A percentile compares a stretch with the other conserved stretches of the same genome.
phyloP scores from a whole-genome alignment of 331 rosid genomes.

The Pyracantha coccinea region DNA sequence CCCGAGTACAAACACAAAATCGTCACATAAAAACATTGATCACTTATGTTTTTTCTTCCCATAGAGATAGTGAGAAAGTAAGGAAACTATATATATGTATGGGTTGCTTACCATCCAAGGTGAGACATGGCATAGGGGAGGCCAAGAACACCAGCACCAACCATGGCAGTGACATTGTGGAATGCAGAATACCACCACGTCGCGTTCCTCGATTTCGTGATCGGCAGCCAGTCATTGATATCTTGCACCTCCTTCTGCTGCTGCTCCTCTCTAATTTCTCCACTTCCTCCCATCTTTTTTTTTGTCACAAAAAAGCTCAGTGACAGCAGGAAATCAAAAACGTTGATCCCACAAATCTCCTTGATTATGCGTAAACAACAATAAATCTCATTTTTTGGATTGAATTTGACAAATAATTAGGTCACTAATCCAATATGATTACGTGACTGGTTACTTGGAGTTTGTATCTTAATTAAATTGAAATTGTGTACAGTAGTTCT shows the following conservation, averaged over 20 bases:
- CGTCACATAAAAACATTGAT: background rate
- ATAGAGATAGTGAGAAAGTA: background rate
- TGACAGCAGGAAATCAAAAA: background rate
- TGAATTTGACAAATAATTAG: background rate
- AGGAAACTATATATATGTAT: background rate
- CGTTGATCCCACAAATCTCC: background rate
- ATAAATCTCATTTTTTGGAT: background rate
- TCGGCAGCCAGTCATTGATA: conserved; percentile 46
- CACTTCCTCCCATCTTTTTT: background rate
- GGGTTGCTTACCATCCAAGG: conserved; percentile 47
- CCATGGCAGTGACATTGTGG: conserved; percentile 68
- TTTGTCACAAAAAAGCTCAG: background rate
- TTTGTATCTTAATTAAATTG: background rate
- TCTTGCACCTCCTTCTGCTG: background rate
- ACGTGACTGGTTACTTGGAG: background rate
- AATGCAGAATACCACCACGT: conserved; percentile 59
- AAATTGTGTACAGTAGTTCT: background rate
- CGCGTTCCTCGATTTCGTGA: conserved; percentile 33
- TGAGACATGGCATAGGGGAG: conserved; percentile 63
- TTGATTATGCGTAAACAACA: too few relatives aligned
- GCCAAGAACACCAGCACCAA: conserved; percentile 72
- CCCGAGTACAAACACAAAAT: background rate
- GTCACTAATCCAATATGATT: background rate
- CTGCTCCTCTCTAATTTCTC: background rate
- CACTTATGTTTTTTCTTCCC: background rate